These are phyloP conservation scores for Rhynchospora tenuis DNA, from an alignment of 176 grass and related monocot species.

Conservation along the genomic window DNA sequence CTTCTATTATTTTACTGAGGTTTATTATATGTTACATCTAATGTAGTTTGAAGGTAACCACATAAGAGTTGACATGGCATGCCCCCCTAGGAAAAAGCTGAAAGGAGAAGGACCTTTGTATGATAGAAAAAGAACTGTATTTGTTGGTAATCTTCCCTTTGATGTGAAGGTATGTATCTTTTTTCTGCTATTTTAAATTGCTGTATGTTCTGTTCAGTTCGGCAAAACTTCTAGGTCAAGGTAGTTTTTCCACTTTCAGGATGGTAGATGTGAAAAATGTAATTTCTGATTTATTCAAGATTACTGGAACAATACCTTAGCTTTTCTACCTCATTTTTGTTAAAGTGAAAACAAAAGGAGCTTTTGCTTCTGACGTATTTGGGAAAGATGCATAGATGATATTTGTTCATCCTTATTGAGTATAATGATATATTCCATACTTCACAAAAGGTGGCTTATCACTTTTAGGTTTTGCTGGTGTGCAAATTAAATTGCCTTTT, in stretches of 20 bases:
- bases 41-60: conserved; percentile 86
- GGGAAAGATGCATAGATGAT: conserved; percentile 1
- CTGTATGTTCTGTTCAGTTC: background rate
- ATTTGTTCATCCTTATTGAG: background rate
- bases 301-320: background rate
- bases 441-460: background rate
- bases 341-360: background rate
- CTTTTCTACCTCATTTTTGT: background rate
- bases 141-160: conserved; percentile 96
- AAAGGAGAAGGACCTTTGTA: conserved; percentile 74
- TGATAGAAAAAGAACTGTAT: conserved; percentile 87
- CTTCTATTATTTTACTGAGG: background rate
- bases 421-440: background rate
- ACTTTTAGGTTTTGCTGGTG: conserved; percentile 7
- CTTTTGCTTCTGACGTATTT: background rate
- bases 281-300: background rate
- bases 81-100: conserved; percentile 76
- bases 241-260: background rate
- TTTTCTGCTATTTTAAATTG: background rate
- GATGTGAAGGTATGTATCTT: conserved; percentile 63
- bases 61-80: conserved; percentile 87
- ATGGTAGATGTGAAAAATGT: background rate
- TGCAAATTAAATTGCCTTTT: background rate
- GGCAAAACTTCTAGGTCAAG: no score
- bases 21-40: background rate